Conservation (phyloP, 2,329 filamentous ascomycete species). For the Colletotrichum shisoi region DNA sequence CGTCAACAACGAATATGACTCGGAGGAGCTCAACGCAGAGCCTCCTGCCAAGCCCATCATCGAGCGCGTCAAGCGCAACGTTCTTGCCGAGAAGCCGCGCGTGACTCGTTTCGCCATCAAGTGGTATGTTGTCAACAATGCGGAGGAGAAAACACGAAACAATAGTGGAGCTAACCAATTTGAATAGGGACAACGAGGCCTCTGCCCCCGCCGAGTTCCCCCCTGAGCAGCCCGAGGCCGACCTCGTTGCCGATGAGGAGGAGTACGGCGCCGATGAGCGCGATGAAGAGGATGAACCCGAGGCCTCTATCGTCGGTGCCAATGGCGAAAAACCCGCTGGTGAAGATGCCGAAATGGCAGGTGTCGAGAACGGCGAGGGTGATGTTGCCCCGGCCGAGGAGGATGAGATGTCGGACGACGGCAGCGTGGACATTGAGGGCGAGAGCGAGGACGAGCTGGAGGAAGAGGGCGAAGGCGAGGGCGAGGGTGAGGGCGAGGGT, state of each 20-base stretch:
- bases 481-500: slow-evolving; percentile 48
- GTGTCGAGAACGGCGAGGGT: slow-evolving; percentile 62
- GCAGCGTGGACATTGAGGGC: slow-evolving; percentile 79
- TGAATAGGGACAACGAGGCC: slow-evolving; percentile 89
- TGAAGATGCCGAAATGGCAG: slow-evolving; percentile 80
- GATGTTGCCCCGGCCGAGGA: slow-evolving; percentile 65
- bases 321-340: slow-evolving; percentile 58
- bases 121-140: slow-evolving; percentile 69
- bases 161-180: slow-evolving; percentile 29
- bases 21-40: slow-evolving; percentile 85
- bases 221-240: slow-evolving; percentile 96
- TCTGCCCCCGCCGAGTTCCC: slow-evolving; percentile 95
- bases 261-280: slow-evolving; percentile 91
- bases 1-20: slow-evolving; percentile 98
- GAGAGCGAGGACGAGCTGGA: slow-evolving; percentile 78
- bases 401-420: slow-evolving; percentile 74
- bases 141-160: background rate
- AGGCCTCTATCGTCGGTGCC: slow-evolving; percentile 57
- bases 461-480: slow-evolving; percentile 62
- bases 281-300: slow-evolving; percentile 69
- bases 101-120: slow-evolving; percentile 99
- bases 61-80: slow-evolving; percentile 89
- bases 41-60: slow-evolving; percentile 91
- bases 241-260: slow-evolving; percentile 82
- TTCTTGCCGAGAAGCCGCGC: slow-evolving; percentile 94